Conservation (phyloP, 1,284 basidiomycete species). For the Ceraceosorus guamensis region DNA sequence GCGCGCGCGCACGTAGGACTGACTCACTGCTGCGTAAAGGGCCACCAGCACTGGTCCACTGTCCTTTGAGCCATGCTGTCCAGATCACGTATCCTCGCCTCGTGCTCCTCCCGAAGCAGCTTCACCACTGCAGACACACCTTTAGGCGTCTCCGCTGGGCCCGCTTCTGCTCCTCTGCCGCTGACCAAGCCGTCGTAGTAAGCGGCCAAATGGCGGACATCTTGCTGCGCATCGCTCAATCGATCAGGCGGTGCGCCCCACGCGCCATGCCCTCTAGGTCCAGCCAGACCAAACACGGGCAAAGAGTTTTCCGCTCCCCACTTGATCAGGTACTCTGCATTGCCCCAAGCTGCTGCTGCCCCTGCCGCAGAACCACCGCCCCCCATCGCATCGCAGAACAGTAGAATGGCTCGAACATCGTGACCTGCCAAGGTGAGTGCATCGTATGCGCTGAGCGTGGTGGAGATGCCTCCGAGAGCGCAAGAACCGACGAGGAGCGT, state of each 20-base stretch:
- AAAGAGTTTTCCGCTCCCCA: constrained; percentile 61
- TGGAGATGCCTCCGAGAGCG: constrained; percentile 86
- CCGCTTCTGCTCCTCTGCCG: constrained; percentile 16
- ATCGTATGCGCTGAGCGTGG: constrained; percentile 88
- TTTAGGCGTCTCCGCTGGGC: constrained; percentile 26
- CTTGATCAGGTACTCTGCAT: constrained; percentile 69
- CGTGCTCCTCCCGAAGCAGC: constrained; percentile 63
- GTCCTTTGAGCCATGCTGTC: constrained; percentile 71
- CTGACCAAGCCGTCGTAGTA: constrained; percentile 59
- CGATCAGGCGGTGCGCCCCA: constrained; percentile 49
- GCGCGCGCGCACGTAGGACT: too few relatives aligned
- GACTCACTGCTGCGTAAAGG: constrained; percentile 76
- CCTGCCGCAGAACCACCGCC: too few relatives aligned
- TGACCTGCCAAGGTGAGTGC: constrained; percentile 83
- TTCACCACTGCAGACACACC: constrained; percentile 57
- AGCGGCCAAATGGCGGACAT: constrained; percentile 60
- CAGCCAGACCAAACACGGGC: constrained; percentile 49
- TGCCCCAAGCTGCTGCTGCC: too few relatives aligned
- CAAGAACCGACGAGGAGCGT: constrained; percentile 80
- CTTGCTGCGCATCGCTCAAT: constrained; percentile 56
- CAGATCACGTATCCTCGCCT: constrained; percentile 61
- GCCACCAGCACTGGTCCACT: constrained; percentile 84
- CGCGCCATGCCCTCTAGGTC: constrained; percentile 8
- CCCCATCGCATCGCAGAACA: constrained; percentile 64
- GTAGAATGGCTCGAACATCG: constrained; percentile 74